Percentiles rank a stretch among this genome's conserved stretches.
These are phyloP conservation scores for Otatea glauca DNA, from an alignment of 176 grass and related monocot genomes.

Conservation along the genomic window DNA sequence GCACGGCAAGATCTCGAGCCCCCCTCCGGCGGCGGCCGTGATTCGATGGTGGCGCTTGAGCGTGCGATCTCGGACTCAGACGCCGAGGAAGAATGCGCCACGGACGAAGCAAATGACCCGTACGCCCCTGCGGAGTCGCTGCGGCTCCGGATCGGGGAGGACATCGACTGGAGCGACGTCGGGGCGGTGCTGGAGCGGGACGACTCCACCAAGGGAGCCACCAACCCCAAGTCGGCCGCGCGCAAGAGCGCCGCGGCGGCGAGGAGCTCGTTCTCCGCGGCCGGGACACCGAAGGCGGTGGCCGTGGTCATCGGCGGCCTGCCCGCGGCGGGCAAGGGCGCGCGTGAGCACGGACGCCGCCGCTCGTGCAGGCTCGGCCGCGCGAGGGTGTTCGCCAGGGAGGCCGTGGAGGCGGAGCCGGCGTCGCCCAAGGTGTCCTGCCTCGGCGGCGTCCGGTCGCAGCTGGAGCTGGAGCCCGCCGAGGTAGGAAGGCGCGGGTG, in stretches of 20 bases:
- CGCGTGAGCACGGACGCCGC: background rate
- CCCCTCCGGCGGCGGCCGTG: background rate
- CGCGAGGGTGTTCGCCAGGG: conserved; percentile 43
- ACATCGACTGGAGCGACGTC: conserved; percentile 46
- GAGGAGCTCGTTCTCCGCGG: background rate
- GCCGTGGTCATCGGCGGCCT: conserved; percentile 35
- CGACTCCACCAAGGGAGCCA: conserved; percentile 53
- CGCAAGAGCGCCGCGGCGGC: conserved; percentile 10
- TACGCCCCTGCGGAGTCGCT: conserved; percentile 38
- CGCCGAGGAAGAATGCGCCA: background rate
- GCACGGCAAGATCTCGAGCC: conserved; percentile 13
- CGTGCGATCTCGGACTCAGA: background rate
- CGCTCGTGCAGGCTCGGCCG: background rate
- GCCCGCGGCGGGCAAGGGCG: background rate
- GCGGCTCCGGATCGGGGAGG: conserved; percentile 38
- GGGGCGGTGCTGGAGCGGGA: conserved; percentile 42
- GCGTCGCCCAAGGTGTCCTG: conserved; percentile 54
- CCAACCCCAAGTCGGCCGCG: conserved; percentile 50
- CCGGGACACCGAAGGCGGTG: background rate
- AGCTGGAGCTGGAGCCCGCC: background rate
- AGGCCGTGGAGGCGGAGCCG: conserved; percentile 21
- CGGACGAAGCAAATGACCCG: background rate
- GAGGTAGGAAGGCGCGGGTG: background rate
- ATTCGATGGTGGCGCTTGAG: background rate
- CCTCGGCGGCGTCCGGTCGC: conserved; percentile 35